phyloP scores from a whole-genome alignment of 106 monocot species.

The Allium cepa region DNA sequence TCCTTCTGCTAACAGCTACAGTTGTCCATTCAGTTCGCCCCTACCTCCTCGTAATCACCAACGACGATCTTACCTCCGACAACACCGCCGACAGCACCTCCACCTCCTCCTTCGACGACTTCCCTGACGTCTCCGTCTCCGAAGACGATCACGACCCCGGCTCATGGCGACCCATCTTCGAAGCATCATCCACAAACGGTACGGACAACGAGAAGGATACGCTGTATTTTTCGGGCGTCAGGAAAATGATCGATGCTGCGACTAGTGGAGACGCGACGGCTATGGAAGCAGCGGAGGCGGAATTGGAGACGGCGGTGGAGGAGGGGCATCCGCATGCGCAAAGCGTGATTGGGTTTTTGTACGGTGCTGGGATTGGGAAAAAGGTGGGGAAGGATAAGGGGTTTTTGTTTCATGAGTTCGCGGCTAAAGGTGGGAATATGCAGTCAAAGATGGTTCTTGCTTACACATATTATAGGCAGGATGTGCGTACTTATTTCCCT shows the following conservation, averaged over 20 bases:
- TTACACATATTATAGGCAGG: conserved; percentile 79
- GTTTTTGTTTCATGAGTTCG: conserved; percentile 70
- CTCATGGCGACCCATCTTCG: conserved; percentile 71
- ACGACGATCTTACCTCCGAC: conserved; percentile 11
- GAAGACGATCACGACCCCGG: conserved; percentile 56
- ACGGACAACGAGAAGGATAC: conserved; percentile 1
- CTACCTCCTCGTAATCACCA: conserved; percentile 23
- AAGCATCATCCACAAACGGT: conserved; percentile 8
- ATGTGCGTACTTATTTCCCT: conserved; percentile 21
- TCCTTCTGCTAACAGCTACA: conserved; percentile 16
- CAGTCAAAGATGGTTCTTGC: conserved; percentile 96
- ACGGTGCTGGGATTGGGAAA: conserved; percentile 37
- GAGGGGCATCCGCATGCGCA: conserved; percentile 68
- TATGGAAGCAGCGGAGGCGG: conserved; percentile 32
- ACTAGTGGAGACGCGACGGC: conserved; percentile 41
- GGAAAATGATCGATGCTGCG: conserved; percentile 51
- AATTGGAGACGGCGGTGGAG: conserved; percentile 46
- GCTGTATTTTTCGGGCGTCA: conserved; percentile 45
- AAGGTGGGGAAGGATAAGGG: conserved; percentile 37
- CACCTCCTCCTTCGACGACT: conserved; percentile 17
- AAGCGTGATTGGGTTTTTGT: conserved; percentile 62
- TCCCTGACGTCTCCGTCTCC: conserved; percentile 27
- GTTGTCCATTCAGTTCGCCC: conserved; percentile 36
- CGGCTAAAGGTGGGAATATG: conserved; percentile 61
- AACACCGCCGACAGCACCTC: conserved; percentile 36